Base-by-base conservation (phyloP, 768 basidiomycete species). In the Tulasnella sp. region DNA sequence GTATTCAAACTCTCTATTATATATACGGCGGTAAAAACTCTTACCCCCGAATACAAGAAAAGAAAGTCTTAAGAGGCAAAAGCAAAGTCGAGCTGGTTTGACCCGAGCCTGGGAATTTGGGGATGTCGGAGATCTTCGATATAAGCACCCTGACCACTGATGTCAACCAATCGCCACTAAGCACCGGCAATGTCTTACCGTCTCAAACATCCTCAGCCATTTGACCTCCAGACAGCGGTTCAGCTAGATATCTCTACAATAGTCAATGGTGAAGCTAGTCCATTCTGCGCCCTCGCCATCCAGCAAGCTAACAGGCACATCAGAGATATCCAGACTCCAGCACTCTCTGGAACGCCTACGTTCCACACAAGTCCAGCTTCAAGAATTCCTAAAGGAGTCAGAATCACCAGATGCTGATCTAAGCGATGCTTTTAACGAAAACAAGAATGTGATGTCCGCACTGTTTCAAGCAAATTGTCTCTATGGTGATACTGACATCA, bases 271-370 rank as follows among this genome's bases (percentile, higher is more conserved):
- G 50, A 22, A 45, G 40, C 33, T 47, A 13, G 24, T 5, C 25
- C 29, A 42, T 48, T 22, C 28, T 27, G 40, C 39, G 34, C 19
- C 42, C 19, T 16, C 35, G 31, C 16, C 49, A 47, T n/a, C 22
- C 33, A 8, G 13, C 39, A 28, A 42, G 53, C 22, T 4, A 25
- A 15, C 41, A 12, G 47, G 19, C 12, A 4, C 3, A 5, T 31
- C 65, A 88, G 87, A 90, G 64, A 85, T 89, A 42, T 62, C 77
- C 29, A 78, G 87, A 49, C 69, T 89, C 10, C 74, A 78, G 57
- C 77, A 84, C 59, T 89, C 87, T 8, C 62, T 90, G 44, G 58
- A 61, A 31, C 81, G 76, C 57, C 66, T 90, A 44, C 66, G 65
- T 50, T 67, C 70, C 31, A 84, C 87, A 5, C 85, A 90, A 60